Evolutionary conservation across 129 eudicot genomes (phyloP), one percentile per base, ranked within the genome.

Genomic region (Pittosporum tobira): DNA sequence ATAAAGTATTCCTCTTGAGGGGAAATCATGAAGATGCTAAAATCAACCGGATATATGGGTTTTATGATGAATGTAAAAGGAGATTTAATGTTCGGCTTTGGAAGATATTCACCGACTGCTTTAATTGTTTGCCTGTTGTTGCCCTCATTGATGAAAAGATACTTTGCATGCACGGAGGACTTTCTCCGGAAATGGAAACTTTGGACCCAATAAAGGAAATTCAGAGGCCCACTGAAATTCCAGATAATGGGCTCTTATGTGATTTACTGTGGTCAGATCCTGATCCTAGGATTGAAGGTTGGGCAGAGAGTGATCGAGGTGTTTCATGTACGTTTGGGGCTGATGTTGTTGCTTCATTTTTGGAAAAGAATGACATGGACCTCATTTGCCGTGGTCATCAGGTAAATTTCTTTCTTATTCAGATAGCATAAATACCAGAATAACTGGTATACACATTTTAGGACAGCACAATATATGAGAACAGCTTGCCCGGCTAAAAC

Each of bases 11-110:
- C 76, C 78, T 81, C 23, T 61, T 81, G 44, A 61, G 88, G 71
- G 88, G 88, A 38, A 81, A 81, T 72, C 88, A 81, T 40, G 88
- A 81, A 64, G 83, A 81, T 71, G 84, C 88, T 10, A 81, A 81
- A 65, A 77, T 81, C 49, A 81, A 81, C 58, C 70, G 88, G 47
- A 66, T 81, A 10, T 81, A 81, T 57, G 87, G 82, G 22, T 80
- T 80, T 57, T 80, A 75, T 12, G 87, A 80, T 28, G 87, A 80
- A 65, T 81, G 88, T 47, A 81, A 81, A 51, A 70, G 88, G 62
- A 73, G 88, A 74, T 81, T 81, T 49, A 81, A 81, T 61, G 83
- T 77, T 20, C 77, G 88, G 18, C 72, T 81, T 1, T 81, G 88
- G 88, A 81, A 81, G 65, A 81, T 80, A 38, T 80, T 80, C 60